Percentiles rank a stretch among this genome's conserved stretches.
These are phyloP conservation scores for Aspergillus indologenus DNA, from an alignment of 495 filamentous ascomycete genomes.

Conservation along the genomic window DNA sequence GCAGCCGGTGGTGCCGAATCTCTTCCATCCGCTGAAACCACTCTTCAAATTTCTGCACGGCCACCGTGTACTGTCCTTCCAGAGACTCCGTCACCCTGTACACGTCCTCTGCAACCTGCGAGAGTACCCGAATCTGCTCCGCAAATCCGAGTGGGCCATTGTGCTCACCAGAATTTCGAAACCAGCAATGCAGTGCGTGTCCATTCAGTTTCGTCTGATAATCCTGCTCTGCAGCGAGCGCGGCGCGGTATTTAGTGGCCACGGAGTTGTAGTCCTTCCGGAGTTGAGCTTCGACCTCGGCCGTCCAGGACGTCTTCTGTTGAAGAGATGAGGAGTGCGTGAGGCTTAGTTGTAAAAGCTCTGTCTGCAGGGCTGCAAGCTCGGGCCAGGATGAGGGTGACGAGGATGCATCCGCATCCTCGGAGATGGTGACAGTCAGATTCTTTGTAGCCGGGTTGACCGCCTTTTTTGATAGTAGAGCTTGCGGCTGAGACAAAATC, in stretches of 20 bases:
- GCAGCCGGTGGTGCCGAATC: conserved; percentile 24
- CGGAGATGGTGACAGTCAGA: conserved; percentile 9
- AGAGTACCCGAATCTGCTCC: conserved; percentile 44
- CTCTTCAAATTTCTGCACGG: conserved; percentile 38
- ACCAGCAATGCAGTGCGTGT: conserved; percentile 40
- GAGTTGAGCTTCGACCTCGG: conserved; percentile 31
- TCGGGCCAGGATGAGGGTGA: conserved; percentile 52
- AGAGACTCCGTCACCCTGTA: conserved; percentile 29
- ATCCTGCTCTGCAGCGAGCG: conserved; percentile 34
- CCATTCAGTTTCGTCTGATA: conserved; percentile 41
- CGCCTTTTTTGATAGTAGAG: conserved; percentile 64
- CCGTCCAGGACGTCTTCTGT: conserved; percentile 35
- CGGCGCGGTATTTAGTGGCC: conserved; percentile 31
- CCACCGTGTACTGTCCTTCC: conserved; percentile 33
- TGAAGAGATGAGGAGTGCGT: conserved; percentile 52
- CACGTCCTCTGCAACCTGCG: conserved; percentile 42
- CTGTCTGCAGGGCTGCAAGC: conserved; percentile 61
- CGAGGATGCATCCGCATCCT: conserved; percentile 18
- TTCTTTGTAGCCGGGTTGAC: conserved; percentile 54
- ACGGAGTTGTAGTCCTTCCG: conserved; percentile 41
- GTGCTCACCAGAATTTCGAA: conserved; percentile 30
- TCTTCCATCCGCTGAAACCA: conserved; percentile 42
- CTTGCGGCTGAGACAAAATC: conserved; percentile 67
- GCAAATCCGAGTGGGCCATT: conserved; percentile 30
- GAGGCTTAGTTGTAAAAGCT: conserved; percentile 70